Conservation (phyloP, 176 grass and related monocot genomes). For the Poa annua region DNA sequence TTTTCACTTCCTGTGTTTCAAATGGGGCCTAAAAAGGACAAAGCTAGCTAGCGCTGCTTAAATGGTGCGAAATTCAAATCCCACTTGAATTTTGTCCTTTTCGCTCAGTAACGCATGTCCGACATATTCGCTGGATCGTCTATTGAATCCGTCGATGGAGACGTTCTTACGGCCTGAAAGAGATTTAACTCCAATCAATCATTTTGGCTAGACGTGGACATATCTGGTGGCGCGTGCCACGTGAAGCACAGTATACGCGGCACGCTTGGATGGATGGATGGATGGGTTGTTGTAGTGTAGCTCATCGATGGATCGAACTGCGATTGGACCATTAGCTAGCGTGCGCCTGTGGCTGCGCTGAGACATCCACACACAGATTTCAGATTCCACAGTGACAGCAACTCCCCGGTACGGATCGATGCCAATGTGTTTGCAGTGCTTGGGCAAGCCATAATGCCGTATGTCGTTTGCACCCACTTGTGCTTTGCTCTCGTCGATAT, state of each 20-base stretch:
- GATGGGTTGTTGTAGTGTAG: not conserved
- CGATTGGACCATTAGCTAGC: too few species aligned
- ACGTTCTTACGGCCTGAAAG: not conserved
- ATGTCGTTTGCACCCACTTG: not conserved
- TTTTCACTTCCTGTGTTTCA: too few species aligned
- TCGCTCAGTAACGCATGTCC: too few species aligned
- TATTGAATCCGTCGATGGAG: too few species aligned
- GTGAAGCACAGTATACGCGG: not conserved
- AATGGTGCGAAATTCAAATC: not conserved
- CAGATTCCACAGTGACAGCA: constrained; percentile 29
- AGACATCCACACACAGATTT: not conserved
- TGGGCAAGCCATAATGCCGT: not conserved
- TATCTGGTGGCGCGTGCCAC: not conserved
- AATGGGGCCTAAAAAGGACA: too few species aligned
- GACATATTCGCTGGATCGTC: too few species aligned
- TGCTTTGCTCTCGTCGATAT: too few species aligned
- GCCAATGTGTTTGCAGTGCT: not conserved
- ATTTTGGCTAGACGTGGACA: not conserved
- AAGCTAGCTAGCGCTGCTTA: not conserved
- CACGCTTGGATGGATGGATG: not conserved
- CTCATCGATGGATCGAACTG: not conserved
- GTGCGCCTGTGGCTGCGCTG: too few species aligned
- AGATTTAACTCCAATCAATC: not conserved
- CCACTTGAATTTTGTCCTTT: not conserved
- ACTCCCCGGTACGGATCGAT: not conserved